These are phyloP conservation scores for Pyrenopolyporus hunteri DNA, from an alignment of 495 filamentous ascomycete species.

Conservation along the genomic window DNA sequence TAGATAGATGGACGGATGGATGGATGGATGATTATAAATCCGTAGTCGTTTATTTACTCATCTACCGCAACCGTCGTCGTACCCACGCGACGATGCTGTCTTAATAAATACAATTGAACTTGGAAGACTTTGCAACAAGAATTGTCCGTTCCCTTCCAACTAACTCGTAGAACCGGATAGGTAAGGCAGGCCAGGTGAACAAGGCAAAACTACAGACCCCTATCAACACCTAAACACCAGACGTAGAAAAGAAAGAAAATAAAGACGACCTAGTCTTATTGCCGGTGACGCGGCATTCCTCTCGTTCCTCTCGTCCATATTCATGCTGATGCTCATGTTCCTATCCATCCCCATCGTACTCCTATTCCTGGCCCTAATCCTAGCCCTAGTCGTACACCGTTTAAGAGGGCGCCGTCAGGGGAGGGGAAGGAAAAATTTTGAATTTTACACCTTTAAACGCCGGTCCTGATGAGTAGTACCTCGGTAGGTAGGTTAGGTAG, in stretches of 20 bases:
- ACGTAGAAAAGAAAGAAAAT: neutral
- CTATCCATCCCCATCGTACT: neutral
- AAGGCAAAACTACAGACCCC: neutral
- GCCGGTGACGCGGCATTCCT: too few relatives aligned
- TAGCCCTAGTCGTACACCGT: neutral
- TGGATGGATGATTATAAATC: neutral
- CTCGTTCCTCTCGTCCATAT: neutral
- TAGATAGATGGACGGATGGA: neutral
- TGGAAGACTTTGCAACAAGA: neutral
- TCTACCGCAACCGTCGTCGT: neutral
- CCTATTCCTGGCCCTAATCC: neutral
- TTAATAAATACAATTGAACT: neutral
- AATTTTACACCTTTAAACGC: neutral
- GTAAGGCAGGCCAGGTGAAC: neutral
- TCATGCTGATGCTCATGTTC: slow-evolving; percentile 1
- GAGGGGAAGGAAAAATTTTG: neutral
- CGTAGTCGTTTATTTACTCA: neutral
- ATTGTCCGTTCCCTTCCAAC: neutral
- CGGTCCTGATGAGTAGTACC: neutral
- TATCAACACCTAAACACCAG: neutral
- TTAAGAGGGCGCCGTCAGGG: neutral
- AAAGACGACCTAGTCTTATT: neutral
- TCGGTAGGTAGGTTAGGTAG: neutral
- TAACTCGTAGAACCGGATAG: neutral
- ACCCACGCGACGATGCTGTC: neutral